These are phyloP conservation scores for Aspergillus olivimuriae DNA, from an alignment of 495 filamentous ascomycete genomes.

Conservation along the genomic window DNA sequence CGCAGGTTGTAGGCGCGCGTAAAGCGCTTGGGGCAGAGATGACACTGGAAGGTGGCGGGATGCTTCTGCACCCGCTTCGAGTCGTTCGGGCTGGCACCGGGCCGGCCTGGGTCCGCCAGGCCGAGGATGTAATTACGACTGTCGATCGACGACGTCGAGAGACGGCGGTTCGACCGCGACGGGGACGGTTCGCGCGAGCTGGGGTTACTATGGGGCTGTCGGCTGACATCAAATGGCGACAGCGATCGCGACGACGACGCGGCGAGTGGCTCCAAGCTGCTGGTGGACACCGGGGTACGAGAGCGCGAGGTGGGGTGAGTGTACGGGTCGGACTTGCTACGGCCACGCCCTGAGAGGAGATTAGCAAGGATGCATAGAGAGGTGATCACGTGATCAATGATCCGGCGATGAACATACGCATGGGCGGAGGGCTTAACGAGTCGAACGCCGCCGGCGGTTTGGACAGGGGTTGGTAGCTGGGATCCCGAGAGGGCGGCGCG, in stretches of 20 bases:
- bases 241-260: conserved; percentile 54
- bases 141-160: conserved; percentile 77
- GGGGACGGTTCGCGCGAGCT: conserved; percentile 54
- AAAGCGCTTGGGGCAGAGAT: conserved; percentile 78
- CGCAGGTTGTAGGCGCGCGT: conserved; percentile 86
- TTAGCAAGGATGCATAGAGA: conserved; percentile 13
- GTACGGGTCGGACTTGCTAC: conserved; percentile 71
- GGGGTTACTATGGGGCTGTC: conserved; percentile 36
- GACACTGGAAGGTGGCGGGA: conserved; percentile 86
- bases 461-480: conserved; percentile 52
- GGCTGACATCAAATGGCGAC: conserved; percentile 52
- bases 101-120: conserved; percentile 81
- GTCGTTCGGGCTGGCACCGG: conserved; percentile 53
- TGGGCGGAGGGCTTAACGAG: conserved; percentile 68
- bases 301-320: conserved; percentile 37
- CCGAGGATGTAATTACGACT: conserved; percentile 91
- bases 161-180: conserved; percentile 58
- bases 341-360: conserved; percentile 37
- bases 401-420: too few species aligned
- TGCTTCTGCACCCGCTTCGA: conserved; percentile 87
- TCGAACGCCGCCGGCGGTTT: conserved; percentile 61
- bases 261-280: conserved; percentile 39
- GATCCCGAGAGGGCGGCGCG: conserved; percentile 74
- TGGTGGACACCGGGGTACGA: conserved; percentile 38
- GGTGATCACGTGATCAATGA: too few species aligned